Percentiles rank a stretch among this genome's conserved stretches.
Conservation (phyloP, 1,284 basidiomycete species). For the Heliocybe sulcata region DNA sequence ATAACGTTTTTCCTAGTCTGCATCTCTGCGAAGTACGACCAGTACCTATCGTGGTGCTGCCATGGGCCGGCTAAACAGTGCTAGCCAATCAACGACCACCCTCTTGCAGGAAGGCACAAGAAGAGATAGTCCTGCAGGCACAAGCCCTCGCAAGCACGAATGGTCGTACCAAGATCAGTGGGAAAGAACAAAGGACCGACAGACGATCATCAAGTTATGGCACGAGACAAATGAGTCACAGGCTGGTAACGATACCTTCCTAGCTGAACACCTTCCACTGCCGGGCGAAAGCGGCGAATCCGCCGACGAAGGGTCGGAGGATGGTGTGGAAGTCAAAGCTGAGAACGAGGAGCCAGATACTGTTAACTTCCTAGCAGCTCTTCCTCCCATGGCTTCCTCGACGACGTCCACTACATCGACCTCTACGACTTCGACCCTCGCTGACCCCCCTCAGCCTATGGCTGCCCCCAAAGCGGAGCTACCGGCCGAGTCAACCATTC, state of each 20-base stretch:
- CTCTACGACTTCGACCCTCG: slow-evolving; percentile 24
- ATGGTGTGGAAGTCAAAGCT: slow-evolving; percentile 1
- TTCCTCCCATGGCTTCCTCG: slow-evolving; percentile 13
- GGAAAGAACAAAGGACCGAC: slow-evolving; percentile 58
- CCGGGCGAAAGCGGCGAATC: slow-evolving; percentile 2
- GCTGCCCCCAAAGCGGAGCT: not conserved
- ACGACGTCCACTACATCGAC: slow-evolving; percentile 32
- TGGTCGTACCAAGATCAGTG: slow-evolving; percentile 65
- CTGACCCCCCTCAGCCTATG: slow-evolving; percentile 10
- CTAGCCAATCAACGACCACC: slow-evolving; percentile 41
- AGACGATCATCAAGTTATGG: slow-evolving; percentile 46
- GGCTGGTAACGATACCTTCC: slow-evolving; percentile 25
- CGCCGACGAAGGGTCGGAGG: slow-evolving; percentile 4
- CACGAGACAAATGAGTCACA: slow-evolving; percentile 25
- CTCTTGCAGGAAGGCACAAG: slow-evolving; percentile 53
- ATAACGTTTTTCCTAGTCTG: not conserved
- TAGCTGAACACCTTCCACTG: slow-evolving; percentile 20
- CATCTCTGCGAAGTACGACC: slow-evolving; percentile 9
- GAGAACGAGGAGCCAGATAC: slow-evolving; percentile 7
- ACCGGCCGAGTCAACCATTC: slow-evolving; percentile 12
- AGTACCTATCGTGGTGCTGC: slow-evolving; percentile 34
- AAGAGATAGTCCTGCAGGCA: slow-evolving; percentile 58
- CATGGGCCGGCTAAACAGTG: slow-evolving; percentile 32
- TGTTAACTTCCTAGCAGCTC: slow-evolving; percentile 9
- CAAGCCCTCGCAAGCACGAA: slow-evolving; percentile 63